Percentiles rank a stretch among this genome's conserved stretches.
phyloP scores from a whole-genome alignment of 129 eudicot genomes.

The Tanacetum coccineum region DNA sequence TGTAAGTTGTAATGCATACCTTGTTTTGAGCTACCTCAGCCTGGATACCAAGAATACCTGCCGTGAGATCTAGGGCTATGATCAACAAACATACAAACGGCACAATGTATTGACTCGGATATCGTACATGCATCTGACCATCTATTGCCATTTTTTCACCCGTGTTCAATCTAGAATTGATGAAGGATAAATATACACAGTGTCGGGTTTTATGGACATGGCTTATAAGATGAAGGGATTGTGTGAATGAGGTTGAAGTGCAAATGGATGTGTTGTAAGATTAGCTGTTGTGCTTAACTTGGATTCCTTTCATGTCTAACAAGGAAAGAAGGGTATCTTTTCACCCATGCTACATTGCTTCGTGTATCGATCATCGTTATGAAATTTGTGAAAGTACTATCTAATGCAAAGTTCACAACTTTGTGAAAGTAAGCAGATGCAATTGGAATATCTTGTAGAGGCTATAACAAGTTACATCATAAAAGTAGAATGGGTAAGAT shows the following conservation, averaged over 20 bases:
- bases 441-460: background rate
- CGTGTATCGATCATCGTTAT: no score
- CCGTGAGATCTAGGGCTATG: constrained; percentile 57
- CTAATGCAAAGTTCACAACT: no score
- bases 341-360: constrained; percentile 10
- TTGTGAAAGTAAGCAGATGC: background rate
- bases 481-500: background rate
- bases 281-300: constrained; percentile 37
- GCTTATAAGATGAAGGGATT: constrained; percentile 8
- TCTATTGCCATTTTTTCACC: constrained; percentile 22
- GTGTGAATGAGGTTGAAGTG: constrained; percentile 30
- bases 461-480: background rate
- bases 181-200: constrained; percentile 4
- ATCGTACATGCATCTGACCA: constrained; percentile 10
- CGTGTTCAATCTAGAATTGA: constrained; percentile 20
- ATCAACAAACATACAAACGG: constrained; percentile 58
- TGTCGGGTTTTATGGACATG: constrained; percentile 28
- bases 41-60: constrained; percentile 86
- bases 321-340: constrained; percentile 74
- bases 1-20: constrained; percentile 32
- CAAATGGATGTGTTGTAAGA: constrained; percentile 20
- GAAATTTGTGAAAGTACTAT: background rate
- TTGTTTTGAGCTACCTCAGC: constrained; percentile 84
- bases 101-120: constrained; percentile 32
- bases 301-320: constrained; percentile 75